Evolutionary conservation across 2,329 filamentous ascomycete species (phyloP), one percentile per base, ranked within the genome.

Genomic region (Talaromyces marneffei): DNA sequence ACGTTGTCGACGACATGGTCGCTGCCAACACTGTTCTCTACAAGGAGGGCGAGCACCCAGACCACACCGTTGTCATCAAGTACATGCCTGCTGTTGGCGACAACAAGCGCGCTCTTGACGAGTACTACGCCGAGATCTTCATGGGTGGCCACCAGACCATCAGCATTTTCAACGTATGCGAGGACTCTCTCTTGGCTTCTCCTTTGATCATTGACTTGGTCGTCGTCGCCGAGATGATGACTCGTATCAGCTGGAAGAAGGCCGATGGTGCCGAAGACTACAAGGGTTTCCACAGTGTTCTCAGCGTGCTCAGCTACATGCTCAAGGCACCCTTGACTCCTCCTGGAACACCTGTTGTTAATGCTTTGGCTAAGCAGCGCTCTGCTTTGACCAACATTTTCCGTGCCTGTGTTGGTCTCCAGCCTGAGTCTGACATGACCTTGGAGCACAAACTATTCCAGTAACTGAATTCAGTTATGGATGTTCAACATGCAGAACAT

Each of bases 101-200:
- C 80, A 95, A 97, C 85, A 99, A 99, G 87, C 92, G 94, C 74
- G 94, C 94, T 59, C 84, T 99, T 59, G 94, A 99, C 72, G 94
- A 99, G 83, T 99, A 99, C 85, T 97, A 97, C 70, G 94, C 92
- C 60, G 93, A 99, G 83, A 97, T 99, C 79, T 99, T 99, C 85
- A 85, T 97, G 79, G 94, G 94, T 67, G 94, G 94, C 44, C 94
- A 97, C 80, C 94, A 99, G 83, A 97, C 92, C 70, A 99, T 99
- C 70, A 93, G 89, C 71, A 83, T 99, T 76, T 97, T 96, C 87
- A 99, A 99, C 77, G 92, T 97, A 70, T 99, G 94, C 81, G 94
- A 99, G 80, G 94, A 99, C 79, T 97, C 94, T 48, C 87, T 99
- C 57, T 84, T 99, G 67, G 94, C 94, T 10, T 95, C 93, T 55